Conservation (phyloP, 805 yeast genomes). For the Citeromyces matritensis region DNA sequence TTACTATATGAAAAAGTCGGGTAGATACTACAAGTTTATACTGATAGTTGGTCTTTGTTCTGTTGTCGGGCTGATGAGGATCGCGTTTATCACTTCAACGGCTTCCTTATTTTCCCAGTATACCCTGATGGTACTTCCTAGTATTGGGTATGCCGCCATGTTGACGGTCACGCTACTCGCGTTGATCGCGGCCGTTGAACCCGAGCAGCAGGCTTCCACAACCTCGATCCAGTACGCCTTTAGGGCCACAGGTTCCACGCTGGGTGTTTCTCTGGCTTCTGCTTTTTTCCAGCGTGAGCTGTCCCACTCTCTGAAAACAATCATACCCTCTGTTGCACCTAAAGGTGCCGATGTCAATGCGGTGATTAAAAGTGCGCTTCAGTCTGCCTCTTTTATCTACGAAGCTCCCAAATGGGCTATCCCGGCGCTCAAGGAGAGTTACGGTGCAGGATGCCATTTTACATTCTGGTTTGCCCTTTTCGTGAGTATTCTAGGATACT, state of each 20-base stretch:
- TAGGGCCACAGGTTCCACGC: slow-evolving; percentile 75
- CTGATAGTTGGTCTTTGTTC: slow-evolving; percentile 23
- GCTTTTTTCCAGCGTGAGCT: slow-evolving; percentile 47
- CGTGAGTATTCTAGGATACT: slow-evolving; percentile 20
- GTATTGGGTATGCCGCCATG: slow-evolving; percentile 47
- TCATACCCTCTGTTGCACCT: slow-evolving; percentile 12
- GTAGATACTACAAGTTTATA: slow-evolving; percentile 37
- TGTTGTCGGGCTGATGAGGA: slow-evolving; percentile 24
- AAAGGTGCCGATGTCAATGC: slow-evolving; percentile 21
- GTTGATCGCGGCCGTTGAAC: slow-evolving; percentile 56
- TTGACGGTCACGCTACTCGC: slow-evolving; percentile 58
- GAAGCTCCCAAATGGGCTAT: slow-evolving; percentile 38
- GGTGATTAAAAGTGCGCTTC: slow-evolving; percentile 37
- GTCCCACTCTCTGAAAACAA: slow-evolving; percentile 10
- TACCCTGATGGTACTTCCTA: slow-evolving; percentile 30
- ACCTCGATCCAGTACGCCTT: slow-evolving; percentile 79
- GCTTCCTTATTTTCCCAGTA: slow-evolving; percentile 19
- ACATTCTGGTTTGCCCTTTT: slow-evolving; percentile 30
- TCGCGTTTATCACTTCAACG: slow-evolving; percentile 11
- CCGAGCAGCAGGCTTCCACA: slow-evolving; percentile 58
- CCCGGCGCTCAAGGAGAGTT: slow-evolving; percentile 30
- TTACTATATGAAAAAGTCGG: slow-evolving; percentile 48
- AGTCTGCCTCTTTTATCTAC: slow-evolving; percentile 37
- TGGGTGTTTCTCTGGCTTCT: slow-evolving; percentile 61
- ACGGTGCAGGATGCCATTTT: slow-evolving; percentile 34